Percentiles rank a stretch among this genome's conserved stretches.
Conservation (phyloP, 2,329 filamentous ascomycete genomes). For the Zarea fungicola region DNA sequence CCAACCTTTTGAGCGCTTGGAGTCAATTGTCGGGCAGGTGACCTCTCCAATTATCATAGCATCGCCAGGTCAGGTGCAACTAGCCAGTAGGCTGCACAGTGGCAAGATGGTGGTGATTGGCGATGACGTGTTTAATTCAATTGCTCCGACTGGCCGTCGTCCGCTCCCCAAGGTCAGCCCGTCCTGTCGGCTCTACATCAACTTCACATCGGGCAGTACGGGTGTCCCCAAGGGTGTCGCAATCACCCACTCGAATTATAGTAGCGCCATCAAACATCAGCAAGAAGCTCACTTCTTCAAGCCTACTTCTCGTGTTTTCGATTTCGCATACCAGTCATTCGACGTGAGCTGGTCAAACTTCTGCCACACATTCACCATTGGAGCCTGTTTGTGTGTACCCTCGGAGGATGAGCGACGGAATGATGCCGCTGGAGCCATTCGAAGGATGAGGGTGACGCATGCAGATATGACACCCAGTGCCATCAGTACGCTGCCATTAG, state of each 20-base stretch:
- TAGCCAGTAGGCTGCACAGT: background rate
- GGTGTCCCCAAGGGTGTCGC: constrained; percentile 39
- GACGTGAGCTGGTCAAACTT: constrained; percentile 13
- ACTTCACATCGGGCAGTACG: constrained; percentile 50
- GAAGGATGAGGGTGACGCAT: constrained; percentile 9
- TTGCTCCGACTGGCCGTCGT: background rate
- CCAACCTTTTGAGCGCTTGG: constrained; percentile 7
- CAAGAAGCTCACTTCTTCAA: constrained; percentile 1
- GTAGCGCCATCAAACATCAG: constrained; percentile 21
- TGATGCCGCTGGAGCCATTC: constrained; percentile 9
- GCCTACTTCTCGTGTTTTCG: constrained; percentile 9
- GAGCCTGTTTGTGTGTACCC: constrained; percentile 10
- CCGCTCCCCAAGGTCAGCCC: constrained; percentile 1
- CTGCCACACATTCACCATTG: background rate
- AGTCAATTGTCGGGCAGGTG: constrained; percentile 1
- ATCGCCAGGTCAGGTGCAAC: constrained; percentile 13
- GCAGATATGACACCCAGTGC: background rate
- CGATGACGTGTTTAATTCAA: background rate
- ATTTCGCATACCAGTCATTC: constrained; percentile 20
- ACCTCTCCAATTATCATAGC: constrained; percentile 2
- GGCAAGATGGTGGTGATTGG: constrained; percentile 41
- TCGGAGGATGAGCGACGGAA: constrained; percentile 10
- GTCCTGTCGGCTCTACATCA: constrained; percentile 26
- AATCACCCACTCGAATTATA: constrained; percentile 11
- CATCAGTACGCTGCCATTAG: background rate